These are phyloP conservation scores for Ascochyta viciae-villosae DNA, from an alignment of 2,329 filamentous ascomycete genomes.

Conservation along the genomic window DNA sequence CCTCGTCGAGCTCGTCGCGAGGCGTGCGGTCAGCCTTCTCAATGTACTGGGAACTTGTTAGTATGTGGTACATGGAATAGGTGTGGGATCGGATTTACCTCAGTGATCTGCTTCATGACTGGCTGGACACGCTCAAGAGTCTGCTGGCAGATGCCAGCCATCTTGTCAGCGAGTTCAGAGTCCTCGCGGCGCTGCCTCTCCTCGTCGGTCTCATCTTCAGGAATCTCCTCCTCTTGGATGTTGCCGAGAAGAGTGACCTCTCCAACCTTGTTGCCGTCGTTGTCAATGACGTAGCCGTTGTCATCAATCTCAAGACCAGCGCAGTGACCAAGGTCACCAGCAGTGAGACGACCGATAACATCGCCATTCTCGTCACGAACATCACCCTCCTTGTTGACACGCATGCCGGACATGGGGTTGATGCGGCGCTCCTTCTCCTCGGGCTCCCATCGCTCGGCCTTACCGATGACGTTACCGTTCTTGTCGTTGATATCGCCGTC, in stretches of 20 bases:
- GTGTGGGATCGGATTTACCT: constrained; percentile 59
- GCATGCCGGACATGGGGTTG: constrained; percentile 66
- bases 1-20: constrained; percentile 88
- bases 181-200: constrained; percentile 64
- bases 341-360: constrained; percentile 58
- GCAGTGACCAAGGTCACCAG: constrained; percentile 60
- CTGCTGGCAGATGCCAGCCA: constrained; percentile 74
- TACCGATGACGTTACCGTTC: constrained; percentile 61
- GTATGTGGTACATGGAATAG: constrained; percentile 15
- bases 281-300: constrained; percentile 60
- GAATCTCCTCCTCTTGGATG: constrained; percentile 64
- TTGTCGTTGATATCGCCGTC: constrained; percentile 62
- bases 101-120: constrained; percentile 84
- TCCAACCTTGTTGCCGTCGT: constrained; percentile 68
- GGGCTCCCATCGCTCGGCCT: constrained; percentile 61
- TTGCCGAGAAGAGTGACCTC: constrained; percentile 69
- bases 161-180: constrained; percentile 77
- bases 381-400: constrained; percentile 62
- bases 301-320: constrained; percentile 61
- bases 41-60: constrained; percentile 66
- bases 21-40: constrained; percentile 80
- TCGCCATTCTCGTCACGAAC: constrained; percentile 61
- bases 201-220: constrained; percentile 59
- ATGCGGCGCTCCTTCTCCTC: constrained; percentile 62
- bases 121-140: constrained; percentile 85